Evolutionary conservation across 1,284 basidiomycete genomes (phyloP).

Genomic region (Spongispora temasekensis): DNA sequence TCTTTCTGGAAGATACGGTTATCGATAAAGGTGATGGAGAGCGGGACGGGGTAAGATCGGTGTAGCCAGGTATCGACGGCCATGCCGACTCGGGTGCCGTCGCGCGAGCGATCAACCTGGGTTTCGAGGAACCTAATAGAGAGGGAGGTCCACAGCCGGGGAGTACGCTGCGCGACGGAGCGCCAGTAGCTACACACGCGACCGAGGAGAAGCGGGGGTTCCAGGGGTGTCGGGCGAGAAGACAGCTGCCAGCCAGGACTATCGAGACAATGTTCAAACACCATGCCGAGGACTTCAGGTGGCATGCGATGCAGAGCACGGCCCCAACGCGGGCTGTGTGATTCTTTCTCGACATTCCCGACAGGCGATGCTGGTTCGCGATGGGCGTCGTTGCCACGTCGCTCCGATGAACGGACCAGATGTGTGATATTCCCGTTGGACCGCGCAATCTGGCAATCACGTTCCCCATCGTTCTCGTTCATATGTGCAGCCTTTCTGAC

Average conservation of each 20-base stretch:
- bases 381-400: too few species aligned
- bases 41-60: slow-evolving; percentile 20
- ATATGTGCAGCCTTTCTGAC: neutral
- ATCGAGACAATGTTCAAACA: slow-evolving; percentile 27
- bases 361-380: neutral
- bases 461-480: neutral
- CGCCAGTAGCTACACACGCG: slow-evolving; percentile 29
- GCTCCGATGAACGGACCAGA: slow-evolving; percentile 3
- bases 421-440: neutral
- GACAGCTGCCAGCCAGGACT: neutral
- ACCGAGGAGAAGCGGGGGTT: slow-evolving; percentile 24
- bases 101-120: slow-evolving; percentile 23
- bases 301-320: slow-evolving; percentile 18
- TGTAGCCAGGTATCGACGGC: slow-evolving; percentile 26
- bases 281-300: slow-evolving; percentile 27
- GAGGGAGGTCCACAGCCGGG: slow-evolving; percentile 26
- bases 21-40: slow-evolving; percentile 29
- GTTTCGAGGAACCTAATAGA: slow-evolving; percentile 27
- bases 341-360: neutral
- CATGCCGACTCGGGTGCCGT: slow-evolving; percentile 14
- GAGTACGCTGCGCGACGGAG: slow-evolving; percentile 10
- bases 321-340: neutral
- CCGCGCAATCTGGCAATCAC: neutral
- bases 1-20: slow-evolving; percentile 29
- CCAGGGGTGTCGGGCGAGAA: slow-evolving; percentile 3